A percentile compares a stretch with the other conserved stretches of the same genome.
Conservation (phyloP, 2,329 filamentous ascomycete species). For the Achaetomium macrosporum region DNA sequence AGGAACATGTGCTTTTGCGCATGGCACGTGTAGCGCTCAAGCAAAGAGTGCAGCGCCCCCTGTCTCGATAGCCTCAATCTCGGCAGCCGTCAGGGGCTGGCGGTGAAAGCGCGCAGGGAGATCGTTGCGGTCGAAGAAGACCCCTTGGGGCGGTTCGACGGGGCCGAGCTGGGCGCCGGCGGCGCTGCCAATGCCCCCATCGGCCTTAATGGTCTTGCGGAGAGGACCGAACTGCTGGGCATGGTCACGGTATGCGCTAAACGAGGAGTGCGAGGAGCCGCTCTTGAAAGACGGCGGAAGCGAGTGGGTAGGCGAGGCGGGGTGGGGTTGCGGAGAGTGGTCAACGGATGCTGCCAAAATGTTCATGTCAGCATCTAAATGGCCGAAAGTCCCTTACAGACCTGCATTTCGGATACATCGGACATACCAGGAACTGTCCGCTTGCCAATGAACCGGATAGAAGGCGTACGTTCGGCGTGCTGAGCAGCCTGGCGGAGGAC, state of each 20-base stretch:
- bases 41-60: constrained; percentile 65
- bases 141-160: constrained; percentile 62
- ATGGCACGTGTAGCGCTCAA: constrained; percentile 27
- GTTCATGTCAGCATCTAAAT: constrained; percentile 15
- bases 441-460: constrained; percentile 59
- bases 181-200: constrained; percentile 49
- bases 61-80: constrained; percentile 95
- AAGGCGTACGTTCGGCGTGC: constrained; percentile 53
- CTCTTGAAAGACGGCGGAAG: constrained; percentile 52
- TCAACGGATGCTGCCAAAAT: constrained; percentile 55
- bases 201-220: constrained; percentile 47
- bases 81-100: constrained; percentile 64
- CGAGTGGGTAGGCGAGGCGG: constrained; percentile 59
- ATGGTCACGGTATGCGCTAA: constrained; percentile 72
- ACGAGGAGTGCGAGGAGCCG: constrained; percentile 50
- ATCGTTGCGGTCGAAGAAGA: constrained; percentile 85
- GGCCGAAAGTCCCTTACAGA: constrained; percentile 8
- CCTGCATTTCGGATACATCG: not conserved
- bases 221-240: constrained; percentile 74
- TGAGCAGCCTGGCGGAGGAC: constrained; percentile 53
- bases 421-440: constrained; percentile 52
- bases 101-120: constrained; percentile 80
- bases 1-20: no score
- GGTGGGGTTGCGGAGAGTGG: constrained; percentile 68
- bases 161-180: constrained; percentile 67